phyloP scores from a whole-genome alignment of 2,329 filamentous ascomycete genomes.

The Calonectria pauciramosa region DNA sequence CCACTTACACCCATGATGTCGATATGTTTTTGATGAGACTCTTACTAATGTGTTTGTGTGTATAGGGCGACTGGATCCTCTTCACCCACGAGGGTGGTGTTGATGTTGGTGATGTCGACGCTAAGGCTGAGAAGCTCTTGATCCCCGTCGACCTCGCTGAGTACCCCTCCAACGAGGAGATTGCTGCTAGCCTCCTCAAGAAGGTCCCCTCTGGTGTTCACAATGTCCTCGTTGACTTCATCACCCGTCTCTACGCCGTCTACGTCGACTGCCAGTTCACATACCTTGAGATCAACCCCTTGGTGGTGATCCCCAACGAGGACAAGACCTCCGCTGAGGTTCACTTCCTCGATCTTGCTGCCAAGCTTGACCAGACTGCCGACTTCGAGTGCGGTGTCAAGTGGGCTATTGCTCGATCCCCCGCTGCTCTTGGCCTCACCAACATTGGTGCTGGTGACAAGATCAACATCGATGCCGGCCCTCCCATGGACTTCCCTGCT shows the following conservation, averaged over 20 bases:
- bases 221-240: slow-evolving; percentile 99
- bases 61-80: slow-evolving; percentile 98
- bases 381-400: slow-evolving; percentile 99
- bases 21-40: slow-evolving; percentile 18
- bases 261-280: slow-evolving; percentile 99
- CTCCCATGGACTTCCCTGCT: slow-evolving; percentile 98
- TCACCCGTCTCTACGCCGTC: slow-evolving; percentile 96
- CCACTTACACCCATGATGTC: slow-evolving; percentile 22
- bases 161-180: slow-evolving; percentile 96
- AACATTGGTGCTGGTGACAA: slow-evolving; percentile 76
- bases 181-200: slow-evolving; percentile 86
- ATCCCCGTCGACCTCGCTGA: slow-evolving; percentile 95
- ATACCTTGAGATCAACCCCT: slow-evolving; percentile 99
- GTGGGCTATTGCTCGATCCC: slow-evolving; percentile 96
- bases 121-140: slow-evolving; percentile 98
- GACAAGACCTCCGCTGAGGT: slow-evolving; percentile 93
- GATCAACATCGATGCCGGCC: slow-evolving; percentile 94
- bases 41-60: slow-evolving; percentile 39
- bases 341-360: slow-evolving; percentile 97
- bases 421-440: slow-evolving; percentile 88
- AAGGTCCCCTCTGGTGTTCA: slow-evolving; percentile 96
- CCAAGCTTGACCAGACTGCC: slow-evolving; percentile 98
- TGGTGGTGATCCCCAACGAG: slow-evolving; percentile 96
- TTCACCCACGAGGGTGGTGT: slow-evolving; percentile 99
- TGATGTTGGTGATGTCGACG: slow-evolving; percentile 98